These are phyloP conservation scores for Botrytis galanthina DNA, from an alignment of 2,329 filamentous ascomycete species.

Conservation along the genomic window DNA sequence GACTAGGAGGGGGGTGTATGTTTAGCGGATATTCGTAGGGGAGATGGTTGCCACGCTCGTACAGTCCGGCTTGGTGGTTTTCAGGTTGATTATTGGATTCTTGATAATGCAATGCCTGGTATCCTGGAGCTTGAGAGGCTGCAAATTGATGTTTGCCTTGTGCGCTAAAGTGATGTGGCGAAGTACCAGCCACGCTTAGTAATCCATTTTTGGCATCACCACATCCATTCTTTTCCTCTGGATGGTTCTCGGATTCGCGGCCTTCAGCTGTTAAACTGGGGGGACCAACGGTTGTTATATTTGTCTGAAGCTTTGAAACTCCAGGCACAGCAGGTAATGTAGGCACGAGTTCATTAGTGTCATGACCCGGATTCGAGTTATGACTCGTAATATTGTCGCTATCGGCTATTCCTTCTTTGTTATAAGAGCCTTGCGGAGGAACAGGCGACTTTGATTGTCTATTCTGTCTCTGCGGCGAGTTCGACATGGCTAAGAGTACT, in stretches of 20 bases:
- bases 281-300: constrained; percentile 9
- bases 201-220: not conserved
- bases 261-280: not conserved
- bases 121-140: constrained; percentile 4
- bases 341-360: not conserved
- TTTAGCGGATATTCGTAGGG: not conserved
- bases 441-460: constrained; percentile 7
- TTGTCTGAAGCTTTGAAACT: not conserved
- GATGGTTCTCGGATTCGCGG: not conserved
- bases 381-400: constrained; percentile 12
- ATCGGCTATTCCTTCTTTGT: not conserved
- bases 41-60: constrained; percentile 17
- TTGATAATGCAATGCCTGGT: constrained; percentile 8
- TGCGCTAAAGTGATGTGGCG: constrained; percentile 12
- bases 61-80: constrained; percentile 10
- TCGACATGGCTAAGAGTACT: constrained; percentile 9
- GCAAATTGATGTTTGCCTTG: constrained; percentile 14
- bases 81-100: constrained; percentile 12
- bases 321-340: not conserved
- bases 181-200: constrained; percentile 17
- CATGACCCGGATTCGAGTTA: not conserved
- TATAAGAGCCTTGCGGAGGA: not conserved
- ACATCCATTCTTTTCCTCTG: not conserved
- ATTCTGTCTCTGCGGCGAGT: not conserved
- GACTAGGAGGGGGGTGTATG: not conserved